These are phyloP conservation scores for Nemania sp. DNA, from an alignment of 2,329 filamentous ascomycete genomes.

Conservation along the genomic window DNA sequence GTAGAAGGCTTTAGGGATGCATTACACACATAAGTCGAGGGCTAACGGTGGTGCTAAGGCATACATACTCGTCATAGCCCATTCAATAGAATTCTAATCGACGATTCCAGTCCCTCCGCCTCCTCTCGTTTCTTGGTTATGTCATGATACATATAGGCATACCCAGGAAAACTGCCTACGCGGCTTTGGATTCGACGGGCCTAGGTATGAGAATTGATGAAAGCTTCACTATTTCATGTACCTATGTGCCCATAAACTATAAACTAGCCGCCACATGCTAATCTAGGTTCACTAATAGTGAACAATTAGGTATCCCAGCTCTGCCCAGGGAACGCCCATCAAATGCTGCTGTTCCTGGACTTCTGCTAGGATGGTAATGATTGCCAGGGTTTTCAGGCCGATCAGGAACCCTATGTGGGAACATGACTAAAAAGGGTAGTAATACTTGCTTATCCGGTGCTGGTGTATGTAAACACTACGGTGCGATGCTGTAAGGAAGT, in stretches of 20 bases:
- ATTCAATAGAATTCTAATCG: neutral
- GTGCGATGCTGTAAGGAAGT: neutral
- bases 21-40: slow-evolving; percentile 5
- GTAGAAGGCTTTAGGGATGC: neutral
- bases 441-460: slow-evolving; percentile 11
- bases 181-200: neutral
- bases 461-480: neutral
- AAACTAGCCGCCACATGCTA: neutral
- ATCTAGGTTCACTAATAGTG: neutral
- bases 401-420: slow-evolving; percentile 21
- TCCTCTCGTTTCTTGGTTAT: slow-evolving; percentile 1
- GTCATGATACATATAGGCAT: neutral
- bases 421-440: slow-evolving; percentile 6
- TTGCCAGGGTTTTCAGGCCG: slow-evolving; percentile 2
- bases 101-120: too few species aligned
- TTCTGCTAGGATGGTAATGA: slow-evolving; percentile 5
- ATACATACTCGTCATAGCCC: neutral
- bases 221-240: neutral
- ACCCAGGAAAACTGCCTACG: neutral
- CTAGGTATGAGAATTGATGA: neutral
- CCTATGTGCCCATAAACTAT: neutral
- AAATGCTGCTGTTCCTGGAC: neutral
- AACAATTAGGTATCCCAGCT: too few species aligned
- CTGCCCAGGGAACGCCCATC: neutral
- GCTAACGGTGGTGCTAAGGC: neutral